phyloP scores from a whole-genome alignment of 352 stramenopile genomes.

The Phytopythium oedochilum region DNA sequence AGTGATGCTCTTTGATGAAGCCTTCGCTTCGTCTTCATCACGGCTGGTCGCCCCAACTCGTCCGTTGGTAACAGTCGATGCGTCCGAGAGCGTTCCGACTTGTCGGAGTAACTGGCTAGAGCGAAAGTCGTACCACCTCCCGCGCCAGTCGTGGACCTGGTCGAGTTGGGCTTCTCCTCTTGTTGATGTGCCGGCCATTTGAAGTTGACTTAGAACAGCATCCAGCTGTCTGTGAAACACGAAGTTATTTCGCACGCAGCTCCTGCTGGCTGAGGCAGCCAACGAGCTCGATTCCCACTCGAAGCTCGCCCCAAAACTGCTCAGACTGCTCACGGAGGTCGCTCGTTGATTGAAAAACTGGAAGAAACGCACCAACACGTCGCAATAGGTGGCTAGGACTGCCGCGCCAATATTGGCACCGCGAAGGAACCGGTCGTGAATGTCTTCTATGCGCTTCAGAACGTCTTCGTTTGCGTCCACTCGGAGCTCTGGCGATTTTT shows the following conservation, averaged over 20 bases:
- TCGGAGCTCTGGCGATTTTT: not conserved
- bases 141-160: not conserved
- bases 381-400: not conserved
- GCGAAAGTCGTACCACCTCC: not conserved
- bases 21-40: not conserved
- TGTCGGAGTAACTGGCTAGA: not conserved
- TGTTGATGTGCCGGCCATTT: no score
- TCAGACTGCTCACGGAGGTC: not conserved
- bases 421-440: not conserved
- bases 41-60: not conserved
- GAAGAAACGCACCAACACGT: not conserved
- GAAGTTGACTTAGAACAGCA: not conserved
- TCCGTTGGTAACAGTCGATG: not conserved
- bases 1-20: no score
- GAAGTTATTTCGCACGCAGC: conserved; percentile 4
- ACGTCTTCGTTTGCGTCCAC: not conserved
- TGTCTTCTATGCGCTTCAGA: not conserved
- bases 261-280: not conserved
- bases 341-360: not conserved
- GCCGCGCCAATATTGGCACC: not conserved
- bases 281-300: not conserved
- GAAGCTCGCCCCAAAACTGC: not conserved
- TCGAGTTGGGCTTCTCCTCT: no score
- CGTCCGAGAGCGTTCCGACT: not conserved
- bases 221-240: conserved; percentile 3